These are phyloP conservation scores for Endothia cerciana DNA, from an alignment of 2,329 filamentous ascomycete genomes.

Conservation along the genomic window DNA sequence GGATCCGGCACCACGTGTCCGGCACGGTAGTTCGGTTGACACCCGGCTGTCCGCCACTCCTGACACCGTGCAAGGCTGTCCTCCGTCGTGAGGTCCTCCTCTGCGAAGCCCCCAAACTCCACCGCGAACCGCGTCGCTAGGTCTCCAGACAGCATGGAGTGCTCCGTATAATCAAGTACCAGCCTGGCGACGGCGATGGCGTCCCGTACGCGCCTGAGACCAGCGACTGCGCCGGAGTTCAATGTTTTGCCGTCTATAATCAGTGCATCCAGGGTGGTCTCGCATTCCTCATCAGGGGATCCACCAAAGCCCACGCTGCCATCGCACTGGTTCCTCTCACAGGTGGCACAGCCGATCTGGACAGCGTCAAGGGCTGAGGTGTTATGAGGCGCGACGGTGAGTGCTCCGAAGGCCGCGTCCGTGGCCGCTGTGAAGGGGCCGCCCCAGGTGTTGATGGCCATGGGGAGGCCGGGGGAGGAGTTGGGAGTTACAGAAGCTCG, in stretches of 20 bases:
- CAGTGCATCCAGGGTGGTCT: slow-evolving; percentile 63
- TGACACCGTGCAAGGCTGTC: slow-evolving; percentile 46
- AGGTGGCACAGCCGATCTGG: slow-evolving; percentile 54
- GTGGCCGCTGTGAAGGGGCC: slow-evolving; percentile 56
- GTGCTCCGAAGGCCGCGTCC: slow-evolving; percentile 50
- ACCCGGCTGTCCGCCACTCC: slow-evolving; percentile 46
- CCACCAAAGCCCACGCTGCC: slow-evolving; percentile 59
- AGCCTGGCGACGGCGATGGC: slow-evolving; percentile 54
- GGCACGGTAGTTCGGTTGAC: slow-evolving; percentile 56
- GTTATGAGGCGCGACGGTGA: slow-evolving; percentile 33
- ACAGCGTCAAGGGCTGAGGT: slow-evolving; percentile 53
- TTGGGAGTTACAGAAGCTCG: background rate
- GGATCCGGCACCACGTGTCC: slow-evolving; percentile 49
- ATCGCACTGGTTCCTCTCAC: slow-evolving; percentile 57
- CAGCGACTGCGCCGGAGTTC: slow-evolving; percentile 57
- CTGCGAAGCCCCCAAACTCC: slow-evolving; percentile 51
- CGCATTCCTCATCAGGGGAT: slow-evolving; percentile 58
- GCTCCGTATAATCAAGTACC: slow-evolving; percentile 55
- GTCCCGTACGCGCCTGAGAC: slow-evolving; percentile 51
- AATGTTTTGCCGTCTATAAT: slow-evolving; percentile 60
- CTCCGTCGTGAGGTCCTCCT: slow-evolving; percentile 48
- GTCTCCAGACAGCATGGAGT: slow-evolving; percentile 55
- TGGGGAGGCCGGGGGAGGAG: slow-evolving; percentile 47
- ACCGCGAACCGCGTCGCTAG: slow-evolving; percentile 57
- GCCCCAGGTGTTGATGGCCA: slow-evolving; percentile 60